phyloP scores from a whole-genome alignment of 768 basidiomycete species.

The Candolleomyces eurysporus region DNA sequence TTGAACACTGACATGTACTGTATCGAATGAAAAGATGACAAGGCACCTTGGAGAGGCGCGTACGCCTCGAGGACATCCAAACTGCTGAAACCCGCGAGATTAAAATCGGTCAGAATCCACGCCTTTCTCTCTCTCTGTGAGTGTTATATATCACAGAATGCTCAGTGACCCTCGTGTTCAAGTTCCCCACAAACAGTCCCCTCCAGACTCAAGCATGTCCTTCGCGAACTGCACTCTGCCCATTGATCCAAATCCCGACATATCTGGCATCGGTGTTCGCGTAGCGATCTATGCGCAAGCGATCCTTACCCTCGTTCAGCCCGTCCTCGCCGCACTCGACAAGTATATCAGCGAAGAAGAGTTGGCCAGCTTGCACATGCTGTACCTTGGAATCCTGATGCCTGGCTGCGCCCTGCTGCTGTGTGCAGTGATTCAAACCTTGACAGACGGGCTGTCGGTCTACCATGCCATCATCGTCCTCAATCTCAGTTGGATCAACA shows the following conservation, averaged over 20 bases:
- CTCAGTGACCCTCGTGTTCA: no score
- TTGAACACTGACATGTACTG: no score
- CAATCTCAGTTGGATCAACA: conserved; percentile 25
- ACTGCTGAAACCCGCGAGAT: no score
- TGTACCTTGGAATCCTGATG: conserved; percentile 16
- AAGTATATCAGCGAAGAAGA: conserved; percentile 18
- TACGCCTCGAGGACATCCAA: no score
- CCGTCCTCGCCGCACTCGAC: conserved; percentile 17
- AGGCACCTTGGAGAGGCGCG: no score
- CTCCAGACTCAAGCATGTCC: no score
- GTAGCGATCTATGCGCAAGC: conserved; percentile 24
- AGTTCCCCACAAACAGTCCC: no score
- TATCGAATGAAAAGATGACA: no score
- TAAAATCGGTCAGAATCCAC: no score
- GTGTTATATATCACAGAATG: no score
- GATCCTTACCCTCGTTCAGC: conserved; percentile 20
- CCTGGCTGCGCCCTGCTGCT: conserved; percentile 24
- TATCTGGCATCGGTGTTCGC: conserved; percentile 23
- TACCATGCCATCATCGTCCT: conserved; percentile 22
- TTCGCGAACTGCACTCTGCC: no score
- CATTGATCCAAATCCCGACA: conserved; percentile 8
- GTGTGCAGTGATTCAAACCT: conserved; percentile 19
- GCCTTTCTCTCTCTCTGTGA: no score
- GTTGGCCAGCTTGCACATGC: conserved; percentile 12
- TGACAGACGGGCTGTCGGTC: conserved; percentile 10